phyloP scores from a whole-genome alignment of 345 rosid species.

The Brassica incana region DNA sequence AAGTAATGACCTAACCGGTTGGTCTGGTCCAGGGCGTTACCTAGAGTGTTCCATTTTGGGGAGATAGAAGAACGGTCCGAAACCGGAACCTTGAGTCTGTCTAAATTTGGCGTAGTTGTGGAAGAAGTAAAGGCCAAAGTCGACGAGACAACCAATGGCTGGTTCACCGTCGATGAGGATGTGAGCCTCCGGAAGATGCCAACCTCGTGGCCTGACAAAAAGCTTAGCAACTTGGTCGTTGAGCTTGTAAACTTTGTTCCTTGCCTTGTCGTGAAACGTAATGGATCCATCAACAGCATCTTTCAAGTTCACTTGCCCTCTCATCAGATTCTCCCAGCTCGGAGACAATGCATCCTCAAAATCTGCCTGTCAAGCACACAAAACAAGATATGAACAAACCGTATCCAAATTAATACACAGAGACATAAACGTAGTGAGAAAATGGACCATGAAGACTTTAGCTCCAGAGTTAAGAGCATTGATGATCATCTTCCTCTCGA shows the following conservation, averaged over 20 bases:
- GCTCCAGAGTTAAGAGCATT: slow-evolving; percentile 96
- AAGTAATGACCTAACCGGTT: not conserved
- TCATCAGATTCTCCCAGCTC: slow-evolving; percentile 92
- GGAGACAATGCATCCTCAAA: slow-evolving; percentile 92
- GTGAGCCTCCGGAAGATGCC: slow-evolving; percentile 93
- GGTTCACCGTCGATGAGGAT: slow-evolving; percentile 84
- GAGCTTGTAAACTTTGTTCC: slow-evolving; percentile 83
- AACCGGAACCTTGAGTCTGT: slow-evolving; percentile 68
- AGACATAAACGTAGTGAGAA: not conserved
- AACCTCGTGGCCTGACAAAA: slow-evolving; percentile 86
- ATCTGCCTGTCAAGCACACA: slow-evolving; percentile 58
- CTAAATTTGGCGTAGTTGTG: slow-evolving; percentile 74
- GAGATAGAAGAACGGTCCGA: slow-evolving; percentile 93
- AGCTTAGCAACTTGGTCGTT: slow-evolving; percentile 78
- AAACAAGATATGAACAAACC: not conserved
- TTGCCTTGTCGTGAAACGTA: slow-evolving; percentile 69
- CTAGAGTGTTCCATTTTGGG: slow-evolving; percentile 96
- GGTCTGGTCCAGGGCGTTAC: slow-evolving; percentile 31
- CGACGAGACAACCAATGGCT: slow-evolving; percentile 85
- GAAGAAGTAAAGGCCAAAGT: slow-evolving; percentile 87
- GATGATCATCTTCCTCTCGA: slow-evolving; percentile 93
- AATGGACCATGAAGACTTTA: slow-evolving; percentile 83
- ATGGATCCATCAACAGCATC: slow-evolving; percentile 89
- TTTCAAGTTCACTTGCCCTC: slow-evolving; percentile 83
- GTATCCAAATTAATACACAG: not conserved